Base-by-base conservation (phyloP, 2,329 filamentous ascomycete species). In the Neonectria sp. region DNA sequence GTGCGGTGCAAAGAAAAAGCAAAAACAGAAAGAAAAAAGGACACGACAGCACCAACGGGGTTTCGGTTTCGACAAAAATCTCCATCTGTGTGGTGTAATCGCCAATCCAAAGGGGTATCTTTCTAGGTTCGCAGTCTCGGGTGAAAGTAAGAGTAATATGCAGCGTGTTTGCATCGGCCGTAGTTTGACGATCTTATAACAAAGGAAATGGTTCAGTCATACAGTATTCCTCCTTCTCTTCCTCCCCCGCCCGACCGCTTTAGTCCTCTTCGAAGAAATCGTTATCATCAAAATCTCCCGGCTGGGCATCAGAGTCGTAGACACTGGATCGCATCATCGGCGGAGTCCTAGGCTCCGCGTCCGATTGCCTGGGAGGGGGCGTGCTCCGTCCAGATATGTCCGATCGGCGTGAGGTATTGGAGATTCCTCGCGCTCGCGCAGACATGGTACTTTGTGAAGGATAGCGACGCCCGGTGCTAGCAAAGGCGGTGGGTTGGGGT, bases 221-320 rank as follows among this genome's bases (percentile, higher is more conserved):
- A 59, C 67, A 66, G 67, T 65, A 60, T 12, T 40, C 21, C 48
- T 55, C 43, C 46, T 62, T 37, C 37, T 58, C 58, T 64, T 56
- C 45, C 43, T 48, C 51, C 13, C 43, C 17, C 29, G 61, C 56
- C 57, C 57, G n/a, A 56, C 56, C 7, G 57, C 48, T 65, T 76
- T 68, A 81, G 67, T 84, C 82, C 73, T 88, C 85, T 70, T 87
- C 86, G 71, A 88, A 89, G 79, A 89, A 89, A 61, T 86, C 87
- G 37, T 87, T 85, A 76, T 90, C 87, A 73, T 90, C 87, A 79
- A 89, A 89, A 60, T 88, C 86, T 64, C 86, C 88, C 3, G 86
- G 84, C 43, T 86, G 86, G 7, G 90, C 90, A 77, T 92, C 89
- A 33, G 84, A 84, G 75, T 92, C 90, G 76, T 91, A 92, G 35